Percentiles rank a stretch among this genome's conserved stretches.
Conservation (phyloP, 139 green algal genomes). For the Coelastrella sp. region DNA sequence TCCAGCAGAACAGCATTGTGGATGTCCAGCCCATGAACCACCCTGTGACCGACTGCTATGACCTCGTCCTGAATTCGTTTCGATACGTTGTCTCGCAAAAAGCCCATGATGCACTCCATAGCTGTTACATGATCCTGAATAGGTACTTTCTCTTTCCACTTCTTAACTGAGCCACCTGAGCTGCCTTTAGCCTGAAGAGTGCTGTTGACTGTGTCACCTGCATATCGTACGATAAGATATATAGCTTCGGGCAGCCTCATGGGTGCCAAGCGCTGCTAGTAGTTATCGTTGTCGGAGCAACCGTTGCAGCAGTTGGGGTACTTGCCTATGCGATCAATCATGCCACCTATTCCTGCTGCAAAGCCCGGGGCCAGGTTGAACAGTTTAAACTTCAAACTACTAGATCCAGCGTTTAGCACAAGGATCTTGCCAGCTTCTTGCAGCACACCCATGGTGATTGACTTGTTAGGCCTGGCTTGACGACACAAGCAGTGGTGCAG, state of each 20-base stretch:
- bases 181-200: constrained; percentile 49
- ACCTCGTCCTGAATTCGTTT: constrained; percentile 60
- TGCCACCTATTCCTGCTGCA: constrained; percentile 58
- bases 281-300: background rate
- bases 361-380: constrained; percentile 41
- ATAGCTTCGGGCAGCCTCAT: background rate
- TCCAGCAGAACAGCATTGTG: constrained; percentile 69
- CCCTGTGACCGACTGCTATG: constrained; percentile 59
- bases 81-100: constrained; percentile 59
- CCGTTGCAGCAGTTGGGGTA: constrained; percentile 45
- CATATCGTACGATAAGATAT: background rate
- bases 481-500: no score
- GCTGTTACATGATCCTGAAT: constrained; percentile 66
- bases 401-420: constrained; percentile 78
- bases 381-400: constrained; percentile 77
- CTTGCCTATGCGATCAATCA: constrained; percentile 81
- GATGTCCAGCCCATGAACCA: constrained; percentile 89
- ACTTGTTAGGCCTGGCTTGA: no score
- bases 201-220: constrained; percentile 36
- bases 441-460: constrained; percentile 8
- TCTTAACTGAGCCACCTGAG: background rate
- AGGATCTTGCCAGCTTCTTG: constrained; percentile 57
- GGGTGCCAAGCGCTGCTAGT: background rate
- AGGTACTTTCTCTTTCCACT: constrained; percentile 38
- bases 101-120: constrained; percentile 66